phyloP scores from a whole-genome alignment of 179 eudicot species.

The Beta lomatogona region DNA sequence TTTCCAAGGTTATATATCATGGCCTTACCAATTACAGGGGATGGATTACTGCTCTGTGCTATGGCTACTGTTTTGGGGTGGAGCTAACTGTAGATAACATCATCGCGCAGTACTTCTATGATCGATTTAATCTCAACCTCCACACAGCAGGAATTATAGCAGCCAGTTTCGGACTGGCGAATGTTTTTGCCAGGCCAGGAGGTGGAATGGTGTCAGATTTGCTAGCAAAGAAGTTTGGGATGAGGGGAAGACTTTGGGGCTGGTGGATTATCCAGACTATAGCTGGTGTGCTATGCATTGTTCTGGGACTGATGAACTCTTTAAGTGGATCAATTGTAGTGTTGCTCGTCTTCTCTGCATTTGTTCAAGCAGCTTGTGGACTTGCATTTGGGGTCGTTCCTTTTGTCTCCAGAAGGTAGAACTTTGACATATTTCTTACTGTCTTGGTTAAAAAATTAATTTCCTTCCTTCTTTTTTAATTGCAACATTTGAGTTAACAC shows the following conservation, averaged over 20 bases:
- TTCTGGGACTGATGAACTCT: constrained; percentile 56
- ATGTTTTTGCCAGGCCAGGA: constrained; percentile 74
- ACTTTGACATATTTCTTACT: background rate
- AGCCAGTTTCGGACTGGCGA: constrained; percentile 80
- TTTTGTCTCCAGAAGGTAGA: constrained; percentile 68
- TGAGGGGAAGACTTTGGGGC: constrained; percentile 84
- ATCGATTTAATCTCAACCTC: constrained; percentile 59
- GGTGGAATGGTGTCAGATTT: constrained; percentile 73
- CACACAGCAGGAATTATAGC: constrained; percentile 81
- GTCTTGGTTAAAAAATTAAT: too few relatives aligned
- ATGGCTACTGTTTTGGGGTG: constrained; percentile 91
- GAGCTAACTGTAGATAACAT: constrained; percentile 84
- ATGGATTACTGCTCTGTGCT: constrained; percentile 81
- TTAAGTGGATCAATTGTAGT: constrained; percentile 59
- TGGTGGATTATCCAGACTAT: constrained; percentile 69
- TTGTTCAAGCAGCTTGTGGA: constrained; percentile 88
- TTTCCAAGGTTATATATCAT: constrained; percentile 40
- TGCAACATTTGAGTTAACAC: too few relatives aligned
- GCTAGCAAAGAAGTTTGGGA: constrained; percentile 59
- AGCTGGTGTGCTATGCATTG: constrained; percentile 65
- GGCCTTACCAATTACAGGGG: constrained; percentile 70
- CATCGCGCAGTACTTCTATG: constrained; percentile 78
- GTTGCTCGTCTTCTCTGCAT: constrained; percentile 71
- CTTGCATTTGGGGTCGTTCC: constrained; percentile 86
- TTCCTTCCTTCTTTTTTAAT: too few relatives aligned